A percentile compares a stretch with the other conserved stretches of the same genome.
Evolutionary conservation across 176 grass and related monocot species (phyloP).

Genomic region (Hyparrhenia diplandra): DNA sequence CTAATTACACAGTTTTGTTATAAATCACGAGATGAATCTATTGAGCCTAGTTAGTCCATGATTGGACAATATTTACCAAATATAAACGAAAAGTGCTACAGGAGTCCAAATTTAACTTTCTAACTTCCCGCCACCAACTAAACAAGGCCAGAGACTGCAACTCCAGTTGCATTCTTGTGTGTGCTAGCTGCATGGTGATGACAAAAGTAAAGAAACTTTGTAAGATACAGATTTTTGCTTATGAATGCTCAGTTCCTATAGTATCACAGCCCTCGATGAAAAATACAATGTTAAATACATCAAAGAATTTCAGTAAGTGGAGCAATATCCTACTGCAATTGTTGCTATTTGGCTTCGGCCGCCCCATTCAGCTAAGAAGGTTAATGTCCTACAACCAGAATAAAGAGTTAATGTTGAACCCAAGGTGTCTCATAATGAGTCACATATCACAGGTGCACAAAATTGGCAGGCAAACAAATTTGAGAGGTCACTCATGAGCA

Average conservation of each 20-base stretch:
- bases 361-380: slow-evolving; percentile 85
- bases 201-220: not conserved
- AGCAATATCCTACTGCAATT: slow-evolving; percentile 48
- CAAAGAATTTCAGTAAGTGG: not conserved
- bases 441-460: not conserved
- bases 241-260: not conserved
- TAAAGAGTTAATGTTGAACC: slow-evolving; percentile 10
- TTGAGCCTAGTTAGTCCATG: too few species aligned
- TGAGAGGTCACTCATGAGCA: slow-evolving; percentile 21
- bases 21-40: too few species aligned
- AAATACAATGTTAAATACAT: not conserved
- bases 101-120: too few species aligned
- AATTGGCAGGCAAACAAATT: slow-evolving; percentile 45
- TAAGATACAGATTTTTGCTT: not conserved
- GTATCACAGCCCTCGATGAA: not conserved
- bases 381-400: slow-evolving; percentile 65
- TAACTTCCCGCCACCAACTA: too few species aligned
- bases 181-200: slow-evolving; percentile 56
- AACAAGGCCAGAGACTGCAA: too few species aligned
- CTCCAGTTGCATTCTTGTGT: slow-evolving; percentile 87
- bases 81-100: too few species aligned
- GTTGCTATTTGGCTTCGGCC: slow-evolving; percentile 95
- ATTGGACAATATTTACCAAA: too few species aligned
- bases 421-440: not conserved
- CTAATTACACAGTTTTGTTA: too few species aligned